Evolutionary conservation across 148 eudicot species (phyloP), one percentile per base, ranked within the genome.

Genomic region (Amaranthus hypochondriacus): DNA sequence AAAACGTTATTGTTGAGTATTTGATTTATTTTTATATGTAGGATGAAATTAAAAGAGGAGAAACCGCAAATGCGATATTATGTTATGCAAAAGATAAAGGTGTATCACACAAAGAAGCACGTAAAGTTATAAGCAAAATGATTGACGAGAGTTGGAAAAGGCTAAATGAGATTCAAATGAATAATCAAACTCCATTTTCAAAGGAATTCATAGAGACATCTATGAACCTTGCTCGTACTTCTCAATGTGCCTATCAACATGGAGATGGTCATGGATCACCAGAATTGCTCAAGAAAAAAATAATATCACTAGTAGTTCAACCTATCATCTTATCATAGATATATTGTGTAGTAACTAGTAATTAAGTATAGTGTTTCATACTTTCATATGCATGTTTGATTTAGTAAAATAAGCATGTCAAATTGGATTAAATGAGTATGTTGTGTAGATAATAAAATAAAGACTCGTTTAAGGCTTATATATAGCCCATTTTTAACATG

Each of bases 261-360:
- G 86, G 88, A 58, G 86, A 83, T 53, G 86, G 76, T 10, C 73
- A 72, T 67, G 75, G 84, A 53, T 62, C 77, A 46, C 88, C 86
- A 0, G 75, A 75, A 51, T 46, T 43, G 0, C 9, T 79, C 44
- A 78, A 71, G 52, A 69, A 78, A 3, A 51, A 78, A 12, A 53
- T 82, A 1, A 5, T 18, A 12, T 69, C 79, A 0, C 15, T 85
- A 3, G 4, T 82, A 39, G 48, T 85, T 72, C 58, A 85, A 8
- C 88, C 88, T 5, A 46, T 82, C 8, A 28, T 28, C 39, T 28
- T 28, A 28, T 28, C 39, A 28, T 28, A 28, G 2, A 28, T 28
- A 28, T 28, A 28, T 28, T 28, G 2, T 28, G 39, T 28, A 28
- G 39, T 28, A 28, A 28, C 39, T 28, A 28, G 0, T 28, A 28